Percentiles rank a stretch among this genome's conserved stretches.
Evolutionary conservation across 2,329 filamentous ascomycete species (phyloP).

Genomic region (Didymosphaeria variabile): DNA sequence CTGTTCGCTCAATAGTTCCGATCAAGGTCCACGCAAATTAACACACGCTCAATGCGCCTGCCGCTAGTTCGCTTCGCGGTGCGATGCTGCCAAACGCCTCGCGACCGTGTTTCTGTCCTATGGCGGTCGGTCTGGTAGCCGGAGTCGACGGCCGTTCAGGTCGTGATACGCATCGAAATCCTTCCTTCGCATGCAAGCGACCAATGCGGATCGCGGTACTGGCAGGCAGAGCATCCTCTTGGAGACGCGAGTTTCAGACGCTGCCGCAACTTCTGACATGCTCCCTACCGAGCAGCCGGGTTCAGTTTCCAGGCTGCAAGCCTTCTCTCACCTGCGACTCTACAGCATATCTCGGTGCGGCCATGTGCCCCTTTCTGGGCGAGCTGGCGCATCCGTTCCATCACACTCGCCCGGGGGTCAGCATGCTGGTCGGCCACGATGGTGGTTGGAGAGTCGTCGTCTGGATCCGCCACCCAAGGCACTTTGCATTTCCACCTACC

Average conservation of each 20-base stretch:
- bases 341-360: neutral
- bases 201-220: conserved; percentile 19
- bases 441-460: too few relatives aligned
- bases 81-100: neutral
- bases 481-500: neutral
- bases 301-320: conserved; percentile 1
- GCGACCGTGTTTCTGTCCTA: neutral
- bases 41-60: neutral
- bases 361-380: conserved; percentile 4
- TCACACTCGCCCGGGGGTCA: conserved; percentile 1
- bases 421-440: neutral
- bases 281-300: conserved; percentile 8
- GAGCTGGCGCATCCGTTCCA: conserved; percentile 8
- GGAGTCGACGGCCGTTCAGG: conserved; percentile 14
- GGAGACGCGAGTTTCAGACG: conserved; percentile 4
- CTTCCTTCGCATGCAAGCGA: conserved; percentile 30
- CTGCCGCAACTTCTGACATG: conserved; percentile 10
- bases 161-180: conserved; percentile 10
- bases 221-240: conserved; percentile 18
- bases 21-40: neutral
- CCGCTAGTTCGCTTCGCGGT: neutral
- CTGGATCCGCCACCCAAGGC: neutral
- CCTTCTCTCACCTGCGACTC: neutral
- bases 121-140: conserved; percentile 3
- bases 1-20: neutral